Percentiles rank a stretch among this genome's conserved stretches.
phyloP scores from a whole-genome alignment of 2,329 filamentous ascomycete genomes.

The Aspergillus piperis region DNA sequence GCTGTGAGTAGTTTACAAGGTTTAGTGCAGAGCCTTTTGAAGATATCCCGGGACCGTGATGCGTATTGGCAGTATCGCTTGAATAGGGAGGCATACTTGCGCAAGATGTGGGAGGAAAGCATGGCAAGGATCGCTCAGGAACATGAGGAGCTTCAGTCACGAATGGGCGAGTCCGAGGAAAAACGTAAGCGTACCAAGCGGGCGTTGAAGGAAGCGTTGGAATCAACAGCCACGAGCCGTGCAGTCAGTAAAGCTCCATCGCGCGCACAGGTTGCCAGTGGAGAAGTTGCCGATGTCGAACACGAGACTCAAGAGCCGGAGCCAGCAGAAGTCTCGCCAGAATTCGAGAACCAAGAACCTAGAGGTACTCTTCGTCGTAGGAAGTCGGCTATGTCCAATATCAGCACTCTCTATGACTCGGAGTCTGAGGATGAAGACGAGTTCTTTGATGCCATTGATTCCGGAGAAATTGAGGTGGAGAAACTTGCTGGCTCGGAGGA shows the following conservation, averaged over 20 bases:
- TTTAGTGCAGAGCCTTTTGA: conserved; percentile 80
- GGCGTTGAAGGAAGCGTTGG: conserved; percentile 81
- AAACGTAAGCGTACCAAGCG: conserved; percentile 89
- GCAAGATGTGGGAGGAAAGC: conserved; percentile 97
- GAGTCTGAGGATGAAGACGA: conserved; percentile 80
- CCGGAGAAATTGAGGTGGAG: conserved; percentile 74
- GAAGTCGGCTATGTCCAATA: conserved; percentile 66
- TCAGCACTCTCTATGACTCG: conserved; percentile 70
- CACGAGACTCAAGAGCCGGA: conserved; percentile 32
- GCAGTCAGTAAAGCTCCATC: conserved; percentile 35
- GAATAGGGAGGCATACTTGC: conserved; percentile 86
- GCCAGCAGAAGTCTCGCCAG: conserved; percentile 13
- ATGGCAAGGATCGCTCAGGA: conserved; percentile 96
- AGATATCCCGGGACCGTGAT: conserved; percentile 91
- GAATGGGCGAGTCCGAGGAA: conserved; percentile 83
- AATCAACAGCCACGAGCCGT: conserved; percentile 50
- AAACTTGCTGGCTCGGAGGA: conserved; percentile 58
- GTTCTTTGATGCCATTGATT: conserved; percentile 96
- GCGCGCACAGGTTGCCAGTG: conserved; percentile 37
- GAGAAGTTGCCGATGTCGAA: conserved; percentile 34
- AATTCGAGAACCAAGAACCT: conserved; percentile 10
- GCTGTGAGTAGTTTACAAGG: conserved; percentile 85
- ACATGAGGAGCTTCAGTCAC: conserved; percentile 85
- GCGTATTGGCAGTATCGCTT: conserved; percentile 96
- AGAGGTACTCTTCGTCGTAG: conserved; percentile 53